phyloP scores from a whole-genome alignment of 768 basidiomycete genomes.

The Xerocomellus intermedius region DNA sequence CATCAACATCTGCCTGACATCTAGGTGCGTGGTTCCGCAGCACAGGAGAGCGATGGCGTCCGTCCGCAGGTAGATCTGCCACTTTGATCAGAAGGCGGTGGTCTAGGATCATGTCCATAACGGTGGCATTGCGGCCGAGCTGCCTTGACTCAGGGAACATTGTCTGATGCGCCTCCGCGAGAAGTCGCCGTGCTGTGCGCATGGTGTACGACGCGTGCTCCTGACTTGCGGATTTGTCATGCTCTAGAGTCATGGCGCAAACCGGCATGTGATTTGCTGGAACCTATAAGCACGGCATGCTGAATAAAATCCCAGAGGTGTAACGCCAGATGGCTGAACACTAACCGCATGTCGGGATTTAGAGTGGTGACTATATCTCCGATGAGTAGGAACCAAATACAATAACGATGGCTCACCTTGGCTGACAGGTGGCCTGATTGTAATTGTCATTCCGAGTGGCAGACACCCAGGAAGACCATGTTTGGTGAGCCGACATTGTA shows the following conservation, averaged over 20 bases:
- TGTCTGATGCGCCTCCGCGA: constrained; percentile 31
- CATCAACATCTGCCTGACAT: constrained; percentile 33
- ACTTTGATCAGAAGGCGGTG: constrained; percentile 15
- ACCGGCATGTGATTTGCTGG: background rate
- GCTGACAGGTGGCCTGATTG: constrained; percentile 11
- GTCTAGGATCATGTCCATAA: constrained; percentile 51
- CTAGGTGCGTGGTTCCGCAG: constrained; percentile 25
- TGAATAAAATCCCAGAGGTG: constrained; percentile 5
- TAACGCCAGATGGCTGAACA: background rate
- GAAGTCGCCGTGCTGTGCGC: constrained; percentile 15
- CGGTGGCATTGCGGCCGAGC: constrained; percentile 34
- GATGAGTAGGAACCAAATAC: constrained; percentile 14
- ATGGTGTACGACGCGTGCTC: background rate
- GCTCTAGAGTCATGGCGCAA: background rate
- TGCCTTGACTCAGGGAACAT: constrained; percentile 29
- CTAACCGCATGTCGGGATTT: constrained; percentile 6
- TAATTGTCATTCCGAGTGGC: constrained; percentile 10
- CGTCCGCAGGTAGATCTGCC: constrained; percentile 7
- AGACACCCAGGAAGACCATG: background rate
- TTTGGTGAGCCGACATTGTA: constrained; percentile 4
- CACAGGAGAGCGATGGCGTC: background rate
- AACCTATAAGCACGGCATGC: constrained; percentile 6
- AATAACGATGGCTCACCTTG: constrained; percentile 22
- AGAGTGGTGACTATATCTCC: constrained; percentile 1
- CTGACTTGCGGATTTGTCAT: background rate